Percentiles rank a stretch among this genome's conserved stretches.
phyloP scores from a whole-genome alignment of 179 eudicot genomes.

The Patellifolia procumbens region DNA sequence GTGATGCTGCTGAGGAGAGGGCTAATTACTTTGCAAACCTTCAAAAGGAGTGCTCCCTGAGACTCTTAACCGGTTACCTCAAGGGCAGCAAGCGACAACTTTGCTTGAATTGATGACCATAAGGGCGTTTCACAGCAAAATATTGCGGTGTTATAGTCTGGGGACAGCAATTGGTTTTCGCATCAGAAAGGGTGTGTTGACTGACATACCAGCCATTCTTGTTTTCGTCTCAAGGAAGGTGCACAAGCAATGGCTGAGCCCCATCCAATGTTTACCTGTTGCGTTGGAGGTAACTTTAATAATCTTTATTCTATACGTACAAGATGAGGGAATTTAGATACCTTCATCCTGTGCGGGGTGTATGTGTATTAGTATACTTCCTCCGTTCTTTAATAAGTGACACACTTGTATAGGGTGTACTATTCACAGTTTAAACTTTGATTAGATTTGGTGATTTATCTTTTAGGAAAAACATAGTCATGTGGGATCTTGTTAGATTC shows the following conservation, averaged over 20 bases:
- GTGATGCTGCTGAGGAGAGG: constrained; percentile 93
- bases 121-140: constrained; percentile 96
- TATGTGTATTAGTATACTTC: neutral
- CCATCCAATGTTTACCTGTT: constrained; percentile 85
- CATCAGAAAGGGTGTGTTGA: constrained; percentile 78
- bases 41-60: constrained; percentile 89
- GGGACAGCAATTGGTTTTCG: constrained; percentile 98
- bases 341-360: neutral
- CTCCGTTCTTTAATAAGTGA: no score
- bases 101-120: constrained; percentile 97
- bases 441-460: no score
- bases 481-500: no score
- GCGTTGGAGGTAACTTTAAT: constrained; percentile 70
- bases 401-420: no score
- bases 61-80: constrained; percentile 65
- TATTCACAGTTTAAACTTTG: no score
- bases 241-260: constrained; percentile 93
- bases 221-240: constrained; percentile 96
- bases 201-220: constrained; percentile 88
- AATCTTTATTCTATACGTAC: neutral
- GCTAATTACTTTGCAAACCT: constrained; percentile 89
- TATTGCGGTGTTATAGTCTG: constrained; percentile 90
- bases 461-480: no score
- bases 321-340: no score
- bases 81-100: constrained; percentile 86